Evolutionary conservation across 78 protist genomes (phyloP), one percentile per base, ranked within the genome.

Genomic region (Pigoraptor vietnamica): DNA sequence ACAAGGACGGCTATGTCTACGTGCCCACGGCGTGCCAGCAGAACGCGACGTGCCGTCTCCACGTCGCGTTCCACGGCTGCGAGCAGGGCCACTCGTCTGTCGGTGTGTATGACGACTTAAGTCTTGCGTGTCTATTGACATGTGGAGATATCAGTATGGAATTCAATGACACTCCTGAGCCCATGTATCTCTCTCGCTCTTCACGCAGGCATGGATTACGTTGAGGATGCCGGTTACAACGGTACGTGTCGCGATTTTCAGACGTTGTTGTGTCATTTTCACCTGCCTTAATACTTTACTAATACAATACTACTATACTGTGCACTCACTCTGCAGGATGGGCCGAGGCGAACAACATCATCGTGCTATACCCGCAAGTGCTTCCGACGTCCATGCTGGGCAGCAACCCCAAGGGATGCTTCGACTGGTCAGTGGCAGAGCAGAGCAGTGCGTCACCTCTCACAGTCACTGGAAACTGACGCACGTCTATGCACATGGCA

Each of bases 51-150:
- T 93, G 94, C 88, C 6, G 91, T 29, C 81, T 93, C 34, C 94
- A 93, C 79, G 23, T 93, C 23, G 67, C 1, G n/a, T 90, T 90
- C 35, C 94, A 93, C 38, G 94, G 94, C 1, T 93, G 94, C 89
- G 24, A 32, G 23, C 91, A 90, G 88, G 25, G 34, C 37, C 2
- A n/a, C 88, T 0, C 19, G 23, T 25, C 2, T 10, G 23, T 93
- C 14, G 94, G 94, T 2, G 92, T 14, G 67, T 48, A n/a, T n/a
- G n/a, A n/a, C n/a, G n/a, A n/a, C n/a, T n/a, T n/a, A n/a, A n/a
- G n/a, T n/a, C n/a, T n/a, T n/a, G n/a, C n/a, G n/a, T n/a, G n/a
- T n/a, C n/a, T n/a, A n/a, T n/a, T n/a, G n/a, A n/a, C n/a, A n/a
- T n/a, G n/a, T n/a, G n/a, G n/a, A n/a, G n/a, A n/a, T n/a, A n/a